phyloP scores from a whole-genome alignment of 441 rosid species.

The Brassica hybrid region DNA sequence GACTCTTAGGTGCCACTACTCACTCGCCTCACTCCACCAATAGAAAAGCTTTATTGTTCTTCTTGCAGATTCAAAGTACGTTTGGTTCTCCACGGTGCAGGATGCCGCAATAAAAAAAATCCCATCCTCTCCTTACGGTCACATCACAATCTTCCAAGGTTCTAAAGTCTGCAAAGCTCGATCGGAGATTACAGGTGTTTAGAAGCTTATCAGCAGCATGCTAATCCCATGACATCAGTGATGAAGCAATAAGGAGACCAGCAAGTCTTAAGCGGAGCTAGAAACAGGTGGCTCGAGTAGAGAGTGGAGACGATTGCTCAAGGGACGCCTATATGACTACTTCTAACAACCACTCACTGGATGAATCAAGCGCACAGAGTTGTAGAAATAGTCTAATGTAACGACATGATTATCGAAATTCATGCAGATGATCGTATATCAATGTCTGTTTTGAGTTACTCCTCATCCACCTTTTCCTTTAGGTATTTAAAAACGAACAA shows the following conservation, averaged over 20 bases:
- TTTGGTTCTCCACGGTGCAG: constrained; percentile 44
- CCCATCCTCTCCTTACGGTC: constrained; percentile 61
- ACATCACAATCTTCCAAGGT: constrained; percentile 79
- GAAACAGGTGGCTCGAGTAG: no score
- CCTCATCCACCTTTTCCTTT: not conserved
- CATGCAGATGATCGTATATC: not conserved
- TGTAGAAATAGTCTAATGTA: not conserved
- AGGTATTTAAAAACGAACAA: not conserved
- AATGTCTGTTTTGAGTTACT: not conserved
- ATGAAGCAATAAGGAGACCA: constrained; percentile 52
- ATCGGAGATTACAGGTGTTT: constrained; percentile 52
- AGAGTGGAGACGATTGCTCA: no score
- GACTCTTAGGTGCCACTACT: not conserved
- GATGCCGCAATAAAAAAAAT: constrained; percentile 85
- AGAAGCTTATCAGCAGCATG: constrained; percentile 38
- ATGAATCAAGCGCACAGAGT: no score
- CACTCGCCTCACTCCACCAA: no score
- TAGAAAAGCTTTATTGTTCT: no score
- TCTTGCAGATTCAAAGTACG: no score
- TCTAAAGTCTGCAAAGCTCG: constrained; percentile 66
- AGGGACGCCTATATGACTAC: not conserved
- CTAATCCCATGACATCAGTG: no score
- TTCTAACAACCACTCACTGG: not conserved
- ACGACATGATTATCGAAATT: not conserved
- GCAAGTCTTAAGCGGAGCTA: constrained; percentile 33